phyloP scores from a whole-genome alignment of 2,329 filamentous ascomycete genomes.

The Thelonectria discophora region DNA sequence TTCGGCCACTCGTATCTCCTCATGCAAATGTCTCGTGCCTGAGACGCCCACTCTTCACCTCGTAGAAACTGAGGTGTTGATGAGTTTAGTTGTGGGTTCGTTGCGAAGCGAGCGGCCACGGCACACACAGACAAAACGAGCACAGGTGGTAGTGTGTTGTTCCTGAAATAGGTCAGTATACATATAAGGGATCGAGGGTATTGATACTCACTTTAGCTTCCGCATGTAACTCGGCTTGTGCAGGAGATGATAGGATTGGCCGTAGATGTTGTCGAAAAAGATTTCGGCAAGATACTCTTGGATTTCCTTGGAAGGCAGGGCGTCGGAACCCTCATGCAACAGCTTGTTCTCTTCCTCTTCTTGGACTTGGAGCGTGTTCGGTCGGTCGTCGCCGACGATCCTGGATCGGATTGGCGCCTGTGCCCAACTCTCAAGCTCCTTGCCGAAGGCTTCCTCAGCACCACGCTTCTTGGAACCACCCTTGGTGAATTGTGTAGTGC shows the following conservation, averaged over 20 bases:
- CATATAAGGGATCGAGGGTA: not conserved
- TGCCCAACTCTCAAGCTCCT: constrained; percentile 84
- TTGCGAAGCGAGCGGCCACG: constrained; percentile 93
- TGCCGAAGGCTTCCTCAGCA: constrained; percentile 87
- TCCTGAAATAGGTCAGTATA: constrained; percentile 41
- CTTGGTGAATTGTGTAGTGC: constrained; percentile 56
- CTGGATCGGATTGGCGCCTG: constrained; percentile 64
- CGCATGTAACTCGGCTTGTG: constrained; percentile 99
- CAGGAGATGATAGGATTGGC: constrained; percentile 91
- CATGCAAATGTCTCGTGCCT: constrained; percentile 86
- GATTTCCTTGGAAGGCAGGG: constrained; percentile 83
- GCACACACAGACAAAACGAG: constrained; percentile 94
- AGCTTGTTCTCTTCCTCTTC: constrained; percentile 80
- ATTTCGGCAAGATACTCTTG: constrained; percentile 94
- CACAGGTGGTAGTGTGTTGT: constrained; percentile 80
- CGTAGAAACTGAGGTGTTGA: constrained; percentile 80
- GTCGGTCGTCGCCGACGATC: constrained; percentile 52
- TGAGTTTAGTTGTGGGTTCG: constrained; percentile 80
- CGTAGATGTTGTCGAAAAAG: constrained; percentile 96
- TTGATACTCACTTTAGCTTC: constrained; percentile 69
- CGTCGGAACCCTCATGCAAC: constrained; percentile 82
- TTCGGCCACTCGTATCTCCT: constrained; percentile 94
- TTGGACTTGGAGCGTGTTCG: constrained; percentile 65
- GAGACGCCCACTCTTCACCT: constrained; percentile 89
- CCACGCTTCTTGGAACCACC: constrained; percentile 78